Conservation (phyloP, 208 protist genomes). For the Leishmania aethiopica region DNA sequence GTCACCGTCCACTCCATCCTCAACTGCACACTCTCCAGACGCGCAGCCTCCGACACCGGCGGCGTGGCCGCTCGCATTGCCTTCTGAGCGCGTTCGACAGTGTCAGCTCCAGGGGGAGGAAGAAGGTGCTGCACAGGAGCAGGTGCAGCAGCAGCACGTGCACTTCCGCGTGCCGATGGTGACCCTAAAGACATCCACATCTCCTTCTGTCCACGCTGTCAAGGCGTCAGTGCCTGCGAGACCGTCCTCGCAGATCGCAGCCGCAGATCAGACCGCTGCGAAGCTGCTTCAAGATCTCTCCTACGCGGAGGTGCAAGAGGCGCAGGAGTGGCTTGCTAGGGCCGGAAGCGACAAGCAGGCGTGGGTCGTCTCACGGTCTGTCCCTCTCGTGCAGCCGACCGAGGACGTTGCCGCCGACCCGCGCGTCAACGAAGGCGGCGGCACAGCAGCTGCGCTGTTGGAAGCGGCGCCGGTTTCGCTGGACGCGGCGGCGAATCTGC, state of each 20-base stretch:
- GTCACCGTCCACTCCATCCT: not conserved
- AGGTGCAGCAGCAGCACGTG: slow-evolving; percentile 6
- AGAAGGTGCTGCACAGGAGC: not conserved
- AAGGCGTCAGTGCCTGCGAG: not conserved
- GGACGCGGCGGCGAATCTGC: slow-evolving; percentile 12
- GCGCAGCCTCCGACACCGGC: slow-evolving; percentile 5
- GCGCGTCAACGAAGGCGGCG: not conserved
- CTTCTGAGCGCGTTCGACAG: too few species aligned
- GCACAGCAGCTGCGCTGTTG: not conserved
- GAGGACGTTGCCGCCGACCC: not conserved
- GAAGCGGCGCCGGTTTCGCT: slow-evolving; percentile 14
- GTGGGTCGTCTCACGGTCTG: not conserved
- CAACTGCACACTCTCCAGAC: slow-evolving; percentile 12
- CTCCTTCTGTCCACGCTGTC: not conserved
- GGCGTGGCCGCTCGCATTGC: not conserved
- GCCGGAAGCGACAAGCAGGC: not conserved
- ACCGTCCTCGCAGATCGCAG: not conserved
- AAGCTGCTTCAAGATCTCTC: slow-evolving; percentile 21
- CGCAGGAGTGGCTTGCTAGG: not conserved
- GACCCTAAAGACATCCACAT: too few species aligned
- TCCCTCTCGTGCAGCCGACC: not conserved
- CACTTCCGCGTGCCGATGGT: slow-evolving; percentile 7
- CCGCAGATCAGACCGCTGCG: slow-evolving; percentile 9
- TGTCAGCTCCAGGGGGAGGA: not conserved
- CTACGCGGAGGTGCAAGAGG: slow-evolving; percentile 20